These are phyloP conservation scores for Beta corolliflora DNA, from an alignment of 179 eudicot genomes.

Conservation along the genomic window DNA sequence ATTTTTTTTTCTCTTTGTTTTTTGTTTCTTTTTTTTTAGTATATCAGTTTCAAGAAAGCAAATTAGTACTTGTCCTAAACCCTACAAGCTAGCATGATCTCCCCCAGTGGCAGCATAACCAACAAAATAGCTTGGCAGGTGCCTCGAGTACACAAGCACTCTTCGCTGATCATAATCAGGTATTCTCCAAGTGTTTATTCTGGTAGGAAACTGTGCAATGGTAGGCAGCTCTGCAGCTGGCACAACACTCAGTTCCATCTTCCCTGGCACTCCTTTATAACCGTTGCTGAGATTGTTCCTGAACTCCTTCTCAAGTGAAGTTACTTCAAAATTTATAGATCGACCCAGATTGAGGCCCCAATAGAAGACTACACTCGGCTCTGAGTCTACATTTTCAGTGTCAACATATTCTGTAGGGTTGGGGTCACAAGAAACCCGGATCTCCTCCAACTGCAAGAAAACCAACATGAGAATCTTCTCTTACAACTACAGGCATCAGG, in stretches of 20 bases:
- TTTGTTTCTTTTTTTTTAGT: background rate
- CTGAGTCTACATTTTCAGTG: constrained; percentile 6
- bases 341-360: constrained; percentile 48
- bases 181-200: constrained; percentile 9
- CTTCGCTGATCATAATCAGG: constrained; percentile 9
- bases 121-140: background rate
- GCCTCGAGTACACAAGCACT: constrained; percentile 14
- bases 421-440: constrained; percentile 52
- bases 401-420: constrained; percentile 53
- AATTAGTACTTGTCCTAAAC: background rate
- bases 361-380: constrained; percentile 38
- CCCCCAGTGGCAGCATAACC: constrained; percentile 14
- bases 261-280: constrained; percentile 30
- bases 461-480: background rate
- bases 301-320: constrained; percentile 37
- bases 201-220: background rate
- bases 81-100: background rate
- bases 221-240: constrained; percentile 21
- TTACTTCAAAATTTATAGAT: constrained; percentile 15
- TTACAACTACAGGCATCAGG: no score
- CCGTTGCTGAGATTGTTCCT: constrained; percentile 28
- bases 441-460: constrained; percentile 50
- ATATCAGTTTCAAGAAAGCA: background rate
- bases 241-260: constrained; percentile 16
- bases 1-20: background rate